Evolutionary conservation across 176 grass and related monocot species (phyloP), one percentile per base, ranked within the genome.

Genomic region (Themeda triandra): DNA sequence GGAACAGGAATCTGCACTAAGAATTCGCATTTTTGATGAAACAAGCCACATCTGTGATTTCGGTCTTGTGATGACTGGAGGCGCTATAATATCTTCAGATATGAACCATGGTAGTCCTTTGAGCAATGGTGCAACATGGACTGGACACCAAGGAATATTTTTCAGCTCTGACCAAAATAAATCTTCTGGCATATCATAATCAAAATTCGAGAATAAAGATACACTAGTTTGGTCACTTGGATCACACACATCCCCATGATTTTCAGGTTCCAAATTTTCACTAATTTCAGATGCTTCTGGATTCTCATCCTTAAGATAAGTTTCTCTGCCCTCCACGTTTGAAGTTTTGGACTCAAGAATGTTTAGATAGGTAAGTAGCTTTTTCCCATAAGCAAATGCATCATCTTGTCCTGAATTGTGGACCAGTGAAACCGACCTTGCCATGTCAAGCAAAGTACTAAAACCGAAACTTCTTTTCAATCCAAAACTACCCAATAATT

Each of bases 41-140:
- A 89, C 93, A 77, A 98, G 86, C 95, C 95, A 98, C 85, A 94
- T 92, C 77, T 95, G 95, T 80, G 92, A 95, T 69, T 88, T 85
- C 3, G 95, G 92, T 76, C 92, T 95, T 84, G 95, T 98, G 45
- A 77, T 46, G 39, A 84, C 63, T 77, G 95, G 95, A 86, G 90
- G 73, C 59, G 95, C 95, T 88, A 98, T 56, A 76, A 79, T 73
- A 92, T 98, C 87, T 75, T 88, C 76, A 42, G 95, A 91, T 74
- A 80, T 76, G 36, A 90, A 88, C 95, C 95, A 98, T 82, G 95
- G 95, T 88, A 98, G 81, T 46, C 91, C 89, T 90, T 92, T 79
- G 9, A 93, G 78, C 59, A 87, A 83, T 86, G 92, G 92, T 65
- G 79, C 60, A 85, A 92, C 83, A 83, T 84, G 80, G 46, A 95